Evolutionary conservation across 371 early-diverging fungal genomes (phyloP).

Genomic region (Spraguea lophii): DNA sequence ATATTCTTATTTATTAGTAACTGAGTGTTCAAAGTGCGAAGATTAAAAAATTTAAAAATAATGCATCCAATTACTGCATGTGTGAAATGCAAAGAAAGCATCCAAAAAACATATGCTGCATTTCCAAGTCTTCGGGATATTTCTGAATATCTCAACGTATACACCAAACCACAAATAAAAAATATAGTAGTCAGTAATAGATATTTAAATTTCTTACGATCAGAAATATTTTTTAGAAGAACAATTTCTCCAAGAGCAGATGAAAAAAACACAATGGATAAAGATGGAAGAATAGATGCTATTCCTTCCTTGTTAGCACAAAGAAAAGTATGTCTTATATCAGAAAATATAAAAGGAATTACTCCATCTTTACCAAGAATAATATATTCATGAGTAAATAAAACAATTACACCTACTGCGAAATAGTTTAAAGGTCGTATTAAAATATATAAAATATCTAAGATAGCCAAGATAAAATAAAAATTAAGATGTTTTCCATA

Average conservation of each 20-base stretch:
- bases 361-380: not conserved
- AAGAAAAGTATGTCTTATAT: conserved; percentile 17
- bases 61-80: too few species aligned
- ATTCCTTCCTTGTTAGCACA: conserved; percentile 39
- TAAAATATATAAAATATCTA: conserved; percentile 10
- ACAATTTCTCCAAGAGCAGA: conserved; percentile 23
- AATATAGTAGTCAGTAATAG: too few species aligned
- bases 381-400: conserved; percentile 11
- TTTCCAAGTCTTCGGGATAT: too few species aligned
- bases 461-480: conserved; percentile 36
- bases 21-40: too few species aligned
- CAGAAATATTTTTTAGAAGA: too few species aligned
- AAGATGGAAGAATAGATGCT: conserved; percentile 23
- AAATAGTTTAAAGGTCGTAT: conserved; percentile 5
- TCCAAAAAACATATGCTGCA: too few species aligned
- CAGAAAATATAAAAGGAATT: conserved; percentile 4
- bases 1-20: too few species aligned
- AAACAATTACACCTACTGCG: not conserved
- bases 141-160: too few species aligned
- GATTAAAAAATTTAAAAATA: too few species aligned
- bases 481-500: conserved; percentile 44
- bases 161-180: too few species aligned
- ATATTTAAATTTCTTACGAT: too few species aligned
- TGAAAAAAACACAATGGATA: conserved; percentile 32
- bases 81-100: too few species aligned